Evolutionary conservation across 805 yeast species (phyloP), one percentile per base, ranked within the genome.

Genomic region (Saturnispora mendoncae): DNA sequence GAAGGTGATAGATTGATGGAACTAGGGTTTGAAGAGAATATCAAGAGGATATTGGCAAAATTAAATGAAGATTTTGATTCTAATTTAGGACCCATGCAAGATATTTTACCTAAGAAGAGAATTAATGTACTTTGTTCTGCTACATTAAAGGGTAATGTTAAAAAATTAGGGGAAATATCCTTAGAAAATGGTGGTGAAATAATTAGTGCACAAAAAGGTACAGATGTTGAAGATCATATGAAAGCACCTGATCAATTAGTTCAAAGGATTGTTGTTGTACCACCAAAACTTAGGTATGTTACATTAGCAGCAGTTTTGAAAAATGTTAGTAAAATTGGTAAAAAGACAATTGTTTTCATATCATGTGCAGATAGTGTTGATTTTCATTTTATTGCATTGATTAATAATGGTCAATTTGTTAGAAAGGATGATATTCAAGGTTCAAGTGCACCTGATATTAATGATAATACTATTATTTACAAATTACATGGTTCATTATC

Each of bases 1-100:
- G 99, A 92, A 69, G 98, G 97, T 60, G 99, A 92, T 64, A 75
- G 88, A 50, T 71, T 92, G 52, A 85, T 90, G 76, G 99, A 92
- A 53, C 68, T 94, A 44, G 99, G 99, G 0, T 92, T 92, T 57
- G 96, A 92, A 61, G 97, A 92, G 58, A 84, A 96, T 1, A 78
- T 92, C 44, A 70, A 84, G 13, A 76, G 80, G 47, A 86, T 90
- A 48, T 67, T 94, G 39, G 66, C 67, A 21, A 69, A 72, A 41
- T 70, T 88, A 35, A 71, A 78, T 19, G 62, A 63, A 21, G 50
- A 54, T 24, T 68, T 72, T 14, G 62, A 80, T 12, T 32, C 52
- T 54, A 35, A 45, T n/a, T n/a, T 44, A 51, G 43, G 53, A 55
- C 41, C 79, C 69, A 58, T 77, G 74, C 13, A 37, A 2, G 46